Evolutionary conservation across 805 yeast species (phyloP), one percentile per base, ranked within the genome.

Genomic region (Starmerella vaccinii): DNA sequence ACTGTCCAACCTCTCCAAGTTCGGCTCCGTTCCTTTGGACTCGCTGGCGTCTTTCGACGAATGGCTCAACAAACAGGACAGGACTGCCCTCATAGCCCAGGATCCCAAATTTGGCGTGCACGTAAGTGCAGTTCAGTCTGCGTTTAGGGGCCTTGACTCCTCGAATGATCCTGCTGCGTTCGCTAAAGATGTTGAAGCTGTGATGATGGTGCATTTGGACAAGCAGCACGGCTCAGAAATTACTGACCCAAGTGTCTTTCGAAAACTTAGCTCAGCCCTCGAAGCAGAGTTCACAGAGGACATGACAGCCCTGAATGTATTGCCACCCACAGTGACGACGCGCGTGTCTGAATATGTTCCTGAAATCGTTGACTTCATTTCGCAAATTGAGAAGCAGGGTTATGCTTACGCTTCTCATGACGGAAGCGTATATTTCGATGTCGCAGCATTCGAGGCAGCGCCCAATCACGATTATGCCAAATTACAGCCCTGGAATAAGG

Each of bases 401-500:
- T 90, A 74, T 66, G 98, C 90, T 2, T 89, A 89, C 63, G 70
- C 78, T 4, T 80, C 95, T 1, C 68, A 66, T 5, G 96, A 89
- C 63, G 97, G 97, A 0, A 84, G 95, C 9, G 98, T 92, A n/a
- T 92, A 92, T 68, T 92, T 92, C 65, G 94, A 92, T 68, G 89
- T 97, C 12, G 76, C 71, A 7, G 76, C 78, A 46, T 92, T 90
- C 65, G 97, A 92, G 60, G 69, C 69, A 33, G 72, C 74, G 49
- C 77, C 79, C 7, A 68, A 75, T 41, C 98, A 92, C 64, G 82
- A 76, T 52, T 92, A 92, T 66, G 97, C 97, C 34, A 92, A 92
- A 68, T 78, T 89, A 61, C 97, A 92, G 70, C 98, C 98, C 18
- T 90, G 97, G 97, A 92, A 89, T 64, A 86, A 87, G 68, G 95